These are phyloP conservation scores for Hysterium pulicare DNA, from an alignment of 2,329 filamentous ascomycete species.

Conservation along the genomic window DNA sequence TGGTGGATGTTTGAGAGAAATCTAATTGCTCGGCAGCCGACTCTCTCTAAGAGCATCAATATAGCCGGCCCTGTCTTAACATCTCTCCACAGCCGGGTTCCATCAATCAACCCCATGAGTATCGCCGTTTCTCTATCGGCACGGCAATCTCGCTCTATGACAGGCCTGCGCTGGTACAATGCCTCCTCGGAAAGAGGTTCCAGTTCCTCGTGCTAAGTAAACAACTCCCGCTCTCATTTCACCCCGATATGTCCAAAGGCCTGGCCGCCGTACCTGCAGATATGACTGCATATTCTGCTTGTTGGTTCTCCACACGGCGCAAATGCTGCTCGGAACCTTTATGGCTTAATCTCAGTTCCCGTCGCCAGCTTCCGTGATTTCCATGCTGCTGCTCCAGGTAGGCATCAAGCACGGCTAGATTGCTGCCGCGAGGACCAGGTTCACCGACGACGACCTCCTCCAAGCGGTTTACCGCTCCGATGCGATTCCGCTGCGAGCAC, in stretches of 20 bases:
- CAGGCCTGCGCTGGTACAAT: conserved; percentile 14
- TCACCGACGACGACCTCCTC: conserved; percentile 5
- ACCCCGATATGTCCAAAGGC: conserved; percentile 10
- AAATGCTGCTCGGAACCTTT: conserved; percentile 19
- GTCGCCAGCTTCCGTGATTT: conserved; percentile 7
- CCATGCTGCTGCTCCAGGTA: conserved; percentile 8
- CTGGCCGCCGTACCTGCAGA: conserved; percentile 24
- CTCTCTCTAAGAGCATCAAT: conserved; percentile 20
- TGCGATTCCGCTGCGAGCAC: conserved; percentile 3
- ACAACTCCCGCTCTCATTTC: conserved; percentile 10
- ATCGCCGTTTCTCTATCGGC: conserved; percentile 9
- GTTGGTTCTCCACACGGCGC: conserved; percentile 17
- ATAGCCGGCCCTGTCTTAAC: conserved; percentile 27
- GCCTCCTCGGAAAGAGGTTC: conserved; percentile 10
- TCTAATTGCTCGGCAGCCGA: conserved; percentile 15
- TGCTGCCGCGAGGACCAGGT: conserved; percentile 13
- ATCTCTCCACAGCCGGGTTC: conserved; percentile 17
- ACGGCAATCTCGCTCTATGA: conserved; percentile 24
- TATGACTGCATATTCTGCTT: conserved; percentile 17
- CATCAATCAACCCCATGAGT: conserved; percentile 16
- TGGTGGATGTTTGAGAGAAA: conserved; percentile 6
- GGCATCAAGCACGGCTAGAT: conserved; percentile 17
- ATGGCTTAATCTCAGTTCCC: conserved; percentile 25
- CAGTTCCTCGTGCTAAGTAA: conserved; percentile 7
- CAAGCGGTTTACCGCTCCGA: conserved; percentile 8